Percentiles rank a stretch among this genome's conserved stretches.
phyloP scores from a whole-genome alignment of 1,284 basidiomycete species.

The Ceratobasidium sp. region DNA sequence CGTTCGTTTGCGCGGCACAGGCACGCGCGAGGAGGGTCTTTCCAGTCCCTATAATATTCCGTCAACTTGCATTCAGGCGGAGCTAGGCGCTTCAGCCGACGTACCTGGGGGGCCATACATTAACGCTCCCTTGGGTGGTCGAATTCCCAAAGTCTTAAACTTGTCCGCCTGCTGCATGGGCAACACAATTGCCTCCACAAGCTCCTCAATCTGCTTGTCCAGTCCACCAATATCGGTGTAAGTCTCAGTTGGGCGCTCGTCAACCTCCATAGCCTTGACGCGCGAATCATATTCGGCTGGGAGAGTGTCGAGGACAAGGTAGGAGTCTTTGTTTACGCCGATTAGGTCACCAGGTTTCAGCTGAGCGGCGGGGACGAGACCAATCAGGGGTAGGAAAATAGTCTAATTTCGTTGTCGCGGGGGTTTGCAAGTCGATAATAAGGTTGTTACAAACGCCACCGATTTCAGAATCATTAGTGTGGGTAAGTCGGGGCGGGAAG shows the following conservation, averaged over 20 bases:
- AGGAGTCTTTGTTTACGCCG: constrained; percentile 99
- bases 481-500: neutral
- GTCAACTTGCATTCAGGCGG: no score
- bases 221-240: constrained; percentile 99
- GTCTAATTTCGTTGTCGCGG: constrained; percentile 64
- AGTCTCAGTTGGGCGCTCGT: constrained; percentile 98
- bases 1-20: constrained; percentile 96
- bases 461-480: neutral
- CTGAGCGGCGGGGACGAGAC: constrained; percentile 92
- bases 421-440: constrained; percentile 16
- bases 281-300: constrained; percentile 83
- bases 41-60: no score
- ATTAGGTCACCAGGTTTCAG: constrained; percentile 95
- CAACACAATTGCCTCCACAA: constrained; percentile 99
- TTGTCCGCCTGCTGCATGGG: constrained; percentile 98
- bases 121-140: constrained; percentile 99
- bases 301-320: constrained; percentile 92
- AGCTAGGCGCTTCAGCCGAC: no score
- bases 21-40: constrained; percentile 99
- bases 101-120: constrained; percentile 99
- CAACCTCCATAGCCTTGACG: constrained; percentile 98
- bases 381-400: constrained; percentile 97
- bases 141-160: constrained; percentile 99
- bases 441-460: neutral
- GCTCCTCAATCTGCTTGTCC: constrained; percentile 97